phyloP scores from a whole-genome alignment of 1,139 yeast species.

The Blastobotrys illinoisensis region DNA sequence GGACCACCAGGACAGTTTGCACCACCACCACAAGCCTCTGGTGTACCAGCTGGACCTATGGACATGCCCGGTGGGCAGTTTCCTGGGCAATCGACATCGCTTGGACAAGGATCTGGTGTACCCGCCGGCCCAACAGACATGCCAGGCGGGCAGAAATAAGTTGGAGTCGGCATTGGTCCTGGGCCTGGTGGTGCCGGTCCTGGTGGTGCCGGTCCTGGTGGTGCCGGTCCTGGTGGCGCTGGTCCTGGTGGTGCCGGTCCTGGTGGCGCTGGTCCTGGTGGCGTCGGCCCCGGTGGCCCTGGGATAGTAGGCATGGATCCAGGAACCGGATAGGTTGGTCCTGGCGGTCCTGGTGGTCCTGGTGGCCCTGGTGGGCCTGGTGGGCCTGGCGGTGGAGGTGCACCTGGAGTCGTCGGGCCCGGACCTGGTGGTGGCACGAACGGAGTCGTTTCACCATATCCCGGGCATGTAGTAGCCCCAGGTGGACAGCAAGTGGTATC shows the following conservation, averaged over 20 bases:
- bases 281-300: neutral
- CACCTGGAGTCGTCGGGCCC: neutral
- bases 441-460: neutral
- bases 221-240: neutral
- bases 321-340: neutral
- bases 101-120: neutral
- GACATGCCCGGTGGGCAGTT: neutral
- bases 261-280: slow-evolving; percentile 2
- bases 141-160: neutral
- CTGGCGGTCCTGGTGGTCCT: neutral
- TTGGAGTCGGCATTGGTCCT: slow-evolving; percentile 5
- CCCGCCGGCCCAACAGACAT: neutral
- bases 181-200: slow-evolving; percentile 1
- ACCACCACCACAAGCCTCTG: slow-evolving; percentile 8
- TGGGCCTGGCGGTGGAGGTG: neutral
- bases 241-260: slow-evolving; percentile 4
- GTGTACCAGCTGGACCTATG: slow-evolving; percentile 12
- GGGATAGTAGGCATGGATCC: neutral
- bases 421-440: neutral
- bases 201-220: slow-evolving; percentile 1
- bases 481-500: slow-evolving; percentile 1
- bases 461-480: neutral
- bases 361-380: neutral
- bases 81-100: neutral
- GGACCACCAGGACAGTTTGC: slow-evolving; percentile 11